Percentiles rank a stretch among this genome's conserved stretches.
Evolutionary conservation across 1,139 yeast species (phyloP).

Genomic region (Blastobotrys proliferans): DNA sequence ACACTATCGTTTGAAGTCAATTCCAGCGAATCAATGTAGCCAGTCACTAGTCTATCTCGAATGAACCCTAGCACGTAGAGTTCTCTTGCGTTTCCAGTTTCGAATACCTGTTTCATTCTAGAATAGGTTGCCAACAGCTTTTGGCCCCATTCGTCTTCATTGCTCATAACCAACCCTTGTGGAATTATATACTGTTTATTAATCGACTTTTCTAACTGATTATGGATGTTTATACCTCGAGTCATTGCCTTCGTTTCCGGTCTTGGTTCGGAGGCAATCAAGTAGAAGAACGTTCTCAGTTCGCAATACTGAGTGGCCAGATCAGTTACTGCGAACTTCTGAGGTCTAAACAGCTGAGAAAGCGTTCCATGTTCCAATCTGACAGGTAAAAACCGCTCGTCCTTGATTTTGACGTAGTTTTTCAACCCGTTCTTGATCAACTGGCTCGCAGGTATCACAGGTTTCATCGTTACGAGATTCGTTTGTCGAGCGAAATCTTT

Average conservation of each 20-base stretch:
- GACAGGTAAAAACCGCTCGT: conserved; percentile 10
- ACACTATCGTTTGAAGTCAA: conserved; percentile 12
- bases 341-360: conserved; percentile 2
- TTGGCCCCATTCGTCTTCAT: conserved; percentile 22
- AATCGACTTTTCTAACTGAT: conserved; percentile 25
- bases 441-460: too few species aligned
- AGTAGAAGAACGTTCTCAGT: conserved; percentile 24
- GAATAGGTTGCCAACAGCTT: conserved; percentile 15
- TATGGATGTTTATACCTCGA: conserved; percentile 30
- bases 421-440: background rate
- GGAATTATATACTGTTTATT: conserved; percentile 13
- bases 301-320: conserved; percentile 30
- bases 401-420: conserved; percentile 1
- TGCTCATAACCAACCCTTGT: conserved; percentile 6
- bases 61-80: conserved; percentile 31
- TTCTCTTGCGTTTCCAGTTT: conserved; percentile 27
- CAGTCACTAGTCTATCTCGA: conserved; percentile 26
- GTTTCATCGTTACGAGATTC: background rate
- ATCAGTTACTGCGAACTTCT: conserved; percentile 28
- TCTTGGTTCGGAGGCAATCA: conserved; percentile 10
- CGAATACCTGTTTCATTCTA: conserved; percentile 6
- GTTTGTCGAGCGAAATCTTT: conserved; percentile 34
- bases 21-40: conserved; percentile 31
- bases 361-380: conserved; percentile 1
- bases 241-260: conserved; percentile 21